phyloP scores from a whole-genome alignment of 2,329 filamentous ascomycete genomes.

The Sphaerulina vaccinii region DNA sequence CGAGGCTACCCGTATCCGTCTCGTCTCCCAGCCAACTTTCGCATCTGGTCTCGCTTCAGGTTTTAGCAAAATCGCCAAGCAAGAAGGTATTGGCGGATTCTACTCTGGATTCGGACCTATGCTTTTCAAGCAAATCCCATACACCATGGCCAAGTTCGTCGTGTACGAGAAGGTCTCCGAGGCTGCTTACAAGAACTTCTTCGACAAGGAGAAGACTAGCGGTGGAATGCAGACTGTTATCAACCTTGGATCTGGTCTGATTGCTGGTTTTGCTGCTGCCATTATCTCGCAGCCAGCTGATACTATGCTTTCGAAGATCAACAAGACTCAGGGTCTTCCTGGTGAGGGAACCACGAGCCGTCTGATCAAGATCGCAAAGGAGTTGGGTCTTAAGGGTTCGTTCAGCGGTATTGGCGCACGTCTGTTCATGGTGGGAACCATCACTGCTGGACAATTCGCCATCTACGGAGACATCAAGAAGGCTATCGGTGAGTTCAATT shows the following conservation, averaged over 20 bases:
- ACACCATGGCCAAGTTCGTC: conserved; percentile 95
- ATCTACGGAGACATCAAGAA: conserved; percentile 63
- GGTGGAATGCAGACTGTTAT: conserved; percentile 70
- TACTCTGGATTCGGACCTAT: conserved; percentile 90
- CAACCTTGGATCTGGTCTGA: conserved; percentile 82
- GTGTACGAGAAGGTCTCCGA: conserved; percentile 88
- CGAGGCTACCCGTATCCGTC: conserved; percentile 89
- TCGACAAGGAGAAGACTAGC: conserved; percentile 71
- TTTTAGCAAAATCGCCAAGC: conserved; percentile 78
- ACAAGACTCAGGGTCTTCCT: conserved; percentile 86
- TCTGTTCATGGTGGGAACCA: conserved; percentile 71
- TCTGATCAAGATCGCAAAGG: conserved; percentile 83
- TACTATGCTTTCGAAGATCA: conserved; percentile 94
- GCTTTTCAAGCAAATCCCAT: conserved; percentile 84
- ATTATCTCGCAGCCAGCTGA: conserved; percentile 86
- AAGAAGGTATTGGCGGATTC: conserved; percentile 80
- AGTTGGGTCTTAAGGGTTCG: conserved; percentile 73
- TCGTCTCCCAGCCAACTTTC: conserved; percentile 84
- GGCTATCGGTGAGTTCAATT: conserved; percentile 52
- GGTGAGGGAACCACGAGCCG: conserved; percentile 79
- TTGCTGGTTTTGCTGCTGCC: conserved; percentile 84
- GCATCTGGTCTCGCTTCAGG: conserved; percentile 75
- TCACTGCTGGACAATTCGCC: conserved; percentile 80
- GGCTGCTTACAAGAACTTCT: conserved; percentile 59
- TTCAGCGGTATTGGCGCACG: conserved; percentile 80